A percentile compares a stretch with the other conserved stretches of the same genome.
These are phyloP conservation scores for Suhomyces choctaworum DNA, from an alignment of 1,139 yeast genomes.

Conservation along the genomic window DNA sequence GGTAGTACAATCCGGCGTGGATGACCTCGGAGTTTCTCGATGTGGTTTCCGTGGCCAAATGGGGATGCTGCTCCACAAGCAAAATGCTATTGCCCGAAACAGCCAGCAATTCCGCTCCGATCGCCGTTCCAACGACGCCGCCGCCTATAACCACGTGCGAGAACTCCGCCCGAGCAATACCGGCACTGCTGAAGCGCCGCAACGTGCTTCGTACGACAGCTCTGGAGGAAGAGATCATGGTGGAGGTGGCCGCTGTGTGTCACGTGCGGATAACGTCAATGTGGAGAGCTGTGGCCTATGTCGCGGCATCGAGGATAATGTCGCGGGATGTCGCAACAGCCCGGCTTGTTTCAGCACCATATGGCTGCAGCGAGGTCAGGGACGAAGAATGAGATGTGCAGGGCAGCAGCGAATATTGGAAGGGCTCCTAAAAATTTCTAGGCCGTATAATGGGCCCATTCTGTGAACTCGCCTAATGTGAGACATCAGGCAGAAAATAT, in stretches of 20 bases:
- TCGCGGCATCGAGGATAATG: not conserved
- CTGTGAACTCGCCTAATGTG: no score
- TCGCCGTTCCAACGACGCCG: conserved; percentile 83
- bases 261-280: not conserved
- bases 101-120: conserved; percentile 66
- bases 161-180: conserved; percentile 47
- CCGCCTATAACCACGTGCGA: conserved; percentile 86
- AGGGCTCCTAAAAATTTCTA: no score
- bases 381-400: no score
- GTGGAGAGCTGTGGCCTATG: not conserved
- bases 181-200: not conserved
- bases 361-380: no score
- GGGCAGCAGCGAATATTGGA: no score
- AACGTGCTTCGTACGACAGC: not conserved
- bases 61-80: conserved; percentile 65
- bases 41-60: conserved; percentile 77
- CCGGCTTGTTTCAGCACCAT: no score
- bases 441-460: no score
- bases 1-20: conserved; percentile 88
- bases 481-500: no score
- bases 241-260: not conserved
- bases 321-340: not conserved
- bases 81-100: conserved; percentile 51
- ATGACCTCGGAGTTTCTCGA: conserved; percentile 89
- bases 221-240: not conserved